Evolutionary conservation across 352 stramenopile species (phyloP), one percentile per base, ranked within the genome.

Genomic region (Globisporangium nodosum): DNA sequence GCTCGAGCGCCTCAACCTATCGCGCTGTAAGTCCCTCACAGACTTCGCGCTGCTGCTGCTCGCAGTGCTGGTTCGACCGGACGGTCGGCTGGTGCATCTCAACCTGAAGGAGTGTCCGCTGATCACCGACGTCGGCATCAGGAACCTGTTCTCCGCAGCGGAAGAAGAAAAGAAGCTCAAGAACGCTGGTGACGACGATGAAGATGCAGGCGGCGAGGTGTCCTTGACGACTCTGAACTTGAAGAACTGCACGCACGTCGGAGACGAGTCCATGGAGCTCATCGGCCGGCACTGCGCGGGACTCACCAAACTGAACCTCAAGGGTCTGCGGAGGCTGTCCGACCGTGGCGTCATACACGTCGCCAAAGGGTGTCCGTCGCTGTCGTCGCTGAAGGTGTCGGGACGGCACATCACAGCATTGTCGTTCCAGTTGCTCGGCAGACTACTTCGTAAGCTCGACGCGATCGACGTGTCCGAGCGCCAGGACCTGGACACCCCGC

Each of bases 31-130:
- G 16, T 39, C 63, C 33, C 13, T 92, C 27, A 81, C 71, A 21
- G 81, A 90, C 55, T 85, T 88, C 58, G 64, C 71, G 3, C 54
- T 92, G n/a, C 48, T 82, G 0, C 58, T 88, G 1, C 65, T 92
- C 18, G 71, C 70, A 1, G 73, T 73, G 15, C 48, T 86, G 5
- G 57, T 59, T 5, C 73, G 57, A 2, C 55, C 52, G 0, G 39
- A 21, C 7, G 9, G n/a, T 20, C 20, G 56, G 3, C 69, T 90
- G 35, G 21, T 42, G 13, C 60, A 76, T 7, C 58, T 92, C 3
- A 81, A 69, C 35, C 51, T 90, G 27, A 69, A 78, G 40, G 73
- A 71, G 6, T 92, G 79, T 43, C 35, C 43, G 0, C 61, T 71
- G 2, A 63, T 92, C 37, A 82, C 71, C 0, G 68, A 87, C 40